Evolutionary conservation across 2,329 filamentous ascomycete genomes (phyloP).

Genomic region (Botrytis elliptica): DNA sequence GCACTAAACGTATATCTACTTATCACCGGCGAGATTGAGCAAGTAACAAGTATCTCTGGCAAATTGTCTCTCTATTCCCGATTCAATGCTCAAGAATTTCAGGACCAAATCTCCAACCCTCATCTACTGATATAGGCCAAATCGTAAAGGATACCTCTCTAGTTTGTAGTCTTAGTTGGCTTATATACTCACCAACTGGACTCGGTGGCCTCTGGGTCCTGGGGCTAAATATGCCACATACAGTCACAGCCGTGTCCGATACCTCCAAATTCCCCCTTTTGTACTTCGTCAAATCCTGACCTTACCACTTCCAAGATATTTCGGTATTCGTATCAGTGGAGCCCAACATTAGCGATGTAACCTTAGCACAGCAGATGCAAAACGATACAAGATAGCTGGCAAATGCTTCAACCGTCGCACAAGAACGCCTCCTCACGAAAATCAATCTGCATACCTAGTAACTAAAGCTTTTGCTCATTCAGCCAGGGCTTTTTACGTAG

Average conservation of each 20-base stretch:
- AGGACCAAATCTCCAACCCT: not conserved
- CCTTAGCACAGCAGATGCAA: not conserved
- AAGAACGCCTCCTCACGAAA: constrained; percentile 7
- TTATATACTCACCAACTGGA: not conserved
- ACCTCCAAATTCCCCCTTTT: not conserved
- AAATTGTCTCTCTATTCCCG: no score
- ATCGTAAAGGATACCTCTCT: not conserved
- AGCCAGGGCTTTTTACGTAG: not conserved
- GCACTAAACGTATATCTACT: no score
- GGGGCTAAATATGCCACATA: not conserved
- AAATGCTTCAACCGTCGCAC: not conserved
- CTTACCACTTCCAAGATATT: not conserved
- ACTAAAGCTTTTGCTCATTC: not conserved
- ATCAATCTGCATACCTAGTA: not conserved
- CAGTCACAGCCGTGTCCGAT: not conserved
- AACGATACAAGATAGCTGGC: not conserved
- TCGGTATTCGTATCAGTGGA: not conserved
- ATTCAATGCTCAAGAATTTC: not conserved
- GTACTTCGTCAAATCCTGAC: not conserved
- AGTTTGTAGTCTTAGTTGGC: not conserved
- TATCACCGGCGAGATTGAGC: not conserved
- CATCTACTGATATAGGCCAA: not conserved
- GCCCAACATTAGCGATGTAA: not conserved
- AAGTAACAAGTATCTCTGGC: not conserved
- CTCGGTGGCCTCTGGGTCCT: not conserved